Percentiles rank a stretch among this genome's conserved stretches.
These are phyloP conservation scores for Lignosus rhinocerotis DNA, from an alignment of 1,284 basidiomycete species.

Conservation along the genomic window DNA sequence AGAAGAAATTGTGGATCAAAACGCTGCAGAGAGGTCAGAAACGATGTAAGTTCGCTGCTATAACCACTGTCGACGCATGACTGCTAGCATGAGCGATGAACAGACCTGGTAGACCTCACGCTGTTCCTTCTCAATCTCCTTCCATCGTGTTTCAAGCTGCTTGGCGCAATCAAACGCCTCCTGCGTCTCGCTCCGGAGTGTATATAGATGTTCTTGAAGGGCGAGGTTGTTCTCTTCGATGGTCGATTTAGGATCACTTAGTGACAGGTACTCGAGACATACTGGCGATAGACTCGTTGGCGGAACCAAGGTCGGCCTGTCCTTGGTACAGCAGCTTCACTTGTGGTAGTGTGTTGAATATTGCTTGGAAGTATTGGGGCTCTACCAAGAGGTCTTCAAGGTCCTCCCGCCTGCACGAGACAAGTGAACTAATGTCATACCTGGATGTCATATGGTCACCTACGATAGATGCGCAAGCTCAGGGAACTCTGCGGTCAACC, in stretches of 20 bases:
- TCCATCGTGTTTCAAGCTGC: constrained; percentile 77
- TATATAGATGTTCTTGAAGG: constrained; percentile 72
- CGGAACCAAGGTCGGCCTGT: constrained; percentile 75
- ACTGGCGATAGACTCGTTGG: constrained; percentile 86
- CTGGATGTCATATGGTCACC: constrained; percentile 27
- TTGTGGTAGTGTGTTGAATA: constrained; percentile 75
- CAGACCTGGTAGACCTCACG: constrained; percentile 82
- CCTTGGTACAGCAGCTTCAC: constrained; percentile 75
- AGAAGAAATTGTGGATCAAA: constrained; percentile 84
- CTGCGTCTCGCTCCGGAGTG: constrained; percentile 76
- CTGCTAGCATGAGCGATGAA: background rate
- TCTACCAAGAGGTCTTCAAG: constrained; percentile 86
- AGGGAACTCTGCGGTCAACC: constrained; percentile 65
- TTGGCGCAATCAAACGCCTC: constrained; percentile 85
- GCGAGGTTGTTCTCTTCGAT: constrained; percentile 69
- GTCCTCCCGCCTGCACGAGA: constrained; percentile 66
- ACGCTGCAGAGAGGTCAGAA: constrained; percentile 50
- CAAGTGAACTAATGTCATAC: background rate
- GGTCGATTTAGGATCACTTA: background rate
- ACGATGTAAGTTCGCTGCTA: constrained; percentile 1
- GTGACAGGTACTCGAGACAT: constrained; percentile 33
- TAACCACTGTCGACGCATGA: background rate
- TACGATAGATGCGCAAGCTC: constrained; percentile 71
- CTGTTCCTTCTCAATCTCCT: constrained; percentile 84
- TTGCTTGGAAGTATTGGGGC: constrained; percentile 82